Base-by-base conservation (phyloP, 2,329 filamentous ascomycete genomes). In the Aspergillus sp. region DNA sequence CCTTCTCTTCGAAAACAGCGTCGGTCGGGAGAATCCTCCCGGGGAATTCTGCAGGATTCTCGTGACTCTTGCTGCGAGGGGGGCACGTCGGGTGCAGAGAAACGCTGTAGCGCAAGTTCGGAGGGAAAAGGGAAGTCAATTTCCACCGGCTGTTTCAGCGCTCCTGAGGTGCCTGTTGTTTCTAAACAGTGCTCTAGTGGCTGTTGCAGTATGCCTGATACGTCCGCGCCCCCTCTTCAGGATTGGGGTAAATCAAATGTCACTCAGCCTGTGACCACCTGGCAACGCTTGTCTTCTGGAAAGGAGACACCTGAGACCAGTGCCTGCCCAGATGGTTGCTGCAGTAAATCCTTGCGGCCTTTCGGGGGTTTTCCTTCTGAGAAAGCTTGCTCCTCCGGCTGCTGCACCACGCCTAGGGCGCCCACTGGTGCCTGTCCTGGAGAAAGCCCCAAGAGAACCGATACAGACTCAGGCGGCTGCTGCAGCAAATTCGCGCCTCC, bases 31-130 rank as follows among this genome's bases (percentile, higher is more conserved):
- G 27, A 34, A 4, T 58, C 62, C 24, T 58, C 46, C 40, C 42
- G 47, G 20, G 45, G 49, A 2, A 42, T 37, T 11, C 46, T 52
- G 53, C 58, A 51, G n/a, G 20, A 17, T 49, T 62, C 60, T 13
- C 27, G 57, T 37, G 59, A 61, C 37, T 64, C 63, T 40, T 56
- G 55, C 42, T 51, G 49, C 13, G 44, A 11, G 2, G 8, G 20
- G 15, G 5, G 9, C 20, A 1, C 4, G 2, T 30, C n/a, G 13
- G 3, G 27, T 2, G 0, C 17, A 19, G 30, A 22, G 44, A 47
- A 17, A 49, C 30, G 46, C 3, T n/a, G 46, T 11, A 49, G 27
- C 17, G 7, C 7, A 15, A 20, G 17, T 37, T 5, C 30, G 27
- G 19, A 37, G 8, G 3, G 27, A 11, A 30, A 30, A 4, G 9